Evolutionary conservation across 2,329 filamentous ascomycete species (phyloP).

Genomic region (Colletotrichum sp.): DNA sequence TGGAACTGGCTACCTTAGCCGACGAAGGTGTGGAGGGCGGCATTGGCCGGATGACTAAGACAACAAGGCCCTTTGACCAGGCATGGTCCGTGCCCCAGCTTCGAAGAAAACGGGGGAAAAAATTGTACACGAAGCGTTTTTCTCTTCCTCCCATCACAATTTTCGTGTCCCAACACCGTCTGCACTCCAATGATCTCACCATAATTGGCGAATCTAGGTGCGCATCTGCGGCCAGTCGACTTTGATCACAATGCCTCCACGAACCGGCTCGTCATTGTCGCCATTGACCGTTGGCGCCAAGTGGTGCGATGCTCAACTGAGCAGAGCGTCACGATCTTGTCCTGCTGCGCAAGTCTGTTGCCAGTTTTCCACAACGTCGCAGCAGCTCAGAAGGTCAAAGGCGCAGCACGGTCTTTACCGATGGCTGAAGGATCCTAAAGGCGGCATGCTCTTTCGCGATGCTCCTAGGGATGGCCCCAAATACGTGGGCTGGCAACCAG

Average conservation of each 20-base stretch:
- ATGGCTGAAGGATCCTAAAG: constrained; percentile 31
- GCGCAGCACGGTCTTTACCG: constrained; percentile 40
- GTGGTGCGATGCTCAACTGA: constrained; percentile 4
- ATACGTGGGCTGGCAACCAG: constrained; percentile 40
- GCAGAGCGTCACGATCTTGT: neutral
- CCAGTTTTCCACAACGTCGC: constrained; percentile 44
- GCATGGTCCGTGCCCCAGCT: constrained; percentile 3
- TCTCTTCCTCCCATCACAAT: neutral
- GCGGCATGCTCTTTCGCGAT: constrained; percentile 19
- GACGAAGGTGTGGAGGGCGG: neutral
- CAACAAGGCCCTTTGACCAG: neutral
- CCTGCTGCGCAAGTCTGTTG: constrained; percentile 16
- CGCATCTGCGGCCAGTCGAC: constrained; percentile 7
- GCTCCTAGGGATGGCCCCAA: constrained; percentile 26
- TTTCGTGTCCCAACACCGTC: neutral
- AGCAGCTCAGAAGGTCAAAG: constrained; percentile 39
- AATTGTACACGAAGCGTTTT: neutral
- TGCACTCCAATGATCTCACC: constrained; percentile 1
- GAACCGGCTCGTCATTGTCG: constrained; percentile 11
- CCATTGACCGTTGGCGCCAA: constrained; percentile 8
- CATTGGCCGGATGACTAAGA: neutral
- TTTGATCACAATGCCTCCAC: constrained; percentile 3
- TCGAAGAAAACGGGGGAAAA: constrained; percentile 7
- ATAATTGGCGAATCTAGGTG: neutral
- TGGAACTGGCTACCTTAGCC: neutral